phyloP scores from a whole-genome alignment of 2,329 filamentous ascomycete species.

The Talaromyces sp. region DNA sequence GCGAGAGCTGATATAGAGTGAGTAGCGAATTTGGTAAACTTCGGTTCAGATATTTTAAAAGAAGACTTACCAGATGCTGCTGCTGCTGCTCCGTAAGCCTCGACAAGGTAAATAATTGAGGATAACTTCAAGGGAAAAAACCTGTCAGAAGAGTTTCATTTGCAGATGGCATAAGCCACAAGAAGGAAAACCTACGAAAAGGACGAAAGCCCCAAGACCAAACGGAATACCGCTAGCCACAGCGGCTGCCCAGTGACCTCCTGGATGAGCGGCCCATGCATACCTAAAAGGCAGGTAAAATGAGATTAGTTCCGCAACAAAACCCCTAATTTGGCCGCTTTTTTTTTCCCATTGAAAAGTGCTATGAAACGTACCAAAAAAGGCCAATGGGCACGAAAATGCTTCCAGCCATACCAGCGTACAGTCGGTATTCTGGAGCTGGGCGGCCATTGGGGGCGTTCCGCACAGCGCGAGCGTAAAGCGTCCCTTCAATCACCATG shows the following conservation, averaged over 20 bases:
- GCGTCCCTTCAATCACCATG: constrained; percentile 22
- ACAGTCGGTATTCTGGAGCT: constrained; percentile 24
- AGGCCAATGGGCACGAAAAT: constrained; percentile 22
- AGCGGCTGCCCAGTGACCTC: constrained; percentile 11
- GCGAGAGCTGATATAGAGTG: constrained; percentile 12
- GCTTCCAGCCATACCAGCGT: constrained; percentile 22
- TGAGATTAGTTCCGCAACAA: not conserved
- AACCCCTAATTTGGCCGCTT: not conserved
- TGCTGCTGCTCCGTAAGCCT: constrained; percentile 12
- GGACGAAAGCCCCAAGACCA: constrained; percentile 16
- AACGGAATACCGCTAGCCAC: constrained; percentile 17
- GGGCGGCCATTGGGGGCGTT: not conserved
- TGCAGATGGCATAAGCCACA: not conserved
- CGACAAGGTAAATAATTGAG: constrained; percentile 16
- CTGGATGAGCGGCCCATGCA: constrained; percentile 11
- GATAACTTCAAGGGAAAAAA: not conserved
- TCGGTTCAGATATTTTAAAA: not conserved
- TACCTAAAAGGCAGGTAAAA: constrained; percentile 13
- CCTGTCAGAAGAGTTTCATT: not conserved
- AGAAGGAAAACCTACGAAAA: constrained; percentile 10
- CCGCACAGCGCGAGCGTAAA: constrained; percentile 15
- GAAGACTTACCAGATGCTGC: constrained; percentile 16
- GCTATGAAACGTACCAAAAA: constrained; percentile 14
- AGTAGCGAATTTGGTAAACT: not conserved
- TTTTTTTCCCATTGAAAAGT: not conserved